These are phyloP conservation scores for Tylopilus subfusipes DNA, from an alignment of 768 basidiomycete genomes.

Conservation along the genomic window DNA sequence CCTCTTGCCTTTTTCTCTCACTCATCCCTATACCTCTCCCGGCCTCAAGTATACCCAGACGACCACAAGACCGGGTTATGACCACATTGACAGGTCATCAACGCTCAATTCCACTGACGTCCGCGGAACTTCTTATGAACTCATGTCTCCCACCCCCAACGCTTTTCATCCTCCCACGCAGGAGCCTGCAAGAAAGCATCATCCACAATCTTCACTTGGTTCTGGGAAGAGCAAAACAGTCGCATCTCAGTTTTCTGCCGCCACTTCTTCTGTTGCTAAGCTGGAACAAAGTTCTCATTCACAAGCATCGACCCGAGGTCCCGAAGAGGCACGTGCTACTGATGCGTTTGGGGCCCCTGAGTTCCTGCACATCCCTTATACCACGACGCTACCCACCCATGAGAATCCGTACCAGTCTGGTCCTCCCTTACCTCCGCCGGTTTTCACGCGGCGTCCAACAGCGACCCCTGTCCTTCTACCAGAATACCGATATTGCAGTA, in stretches of 20 bases:
- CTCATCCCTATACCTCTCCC: conserved; percentile 8
- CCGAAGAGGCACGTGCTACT: conserved; percentile 20
- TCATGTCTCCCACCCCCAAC: conserved; percentile 17
- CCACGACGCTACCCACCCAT: conserved; percentile 8
- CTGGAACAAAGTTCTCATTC: conserved; percentile 14
- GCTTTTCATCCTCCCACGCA: conserved; percentile 12
- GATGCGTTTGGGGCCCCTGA: conserved; percentile 9
- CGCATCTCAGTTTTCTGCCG: conserved; percentile 9
- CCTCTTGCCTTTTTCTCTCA: not conserved
- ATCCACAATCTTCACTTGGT: conserved; percentile 21
- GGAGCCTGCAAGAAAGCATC: conserved; percentile 9
- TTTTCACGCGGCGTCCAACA: conserved; percentile 33
- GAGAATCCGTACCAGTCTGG: conserved; percentile 6
- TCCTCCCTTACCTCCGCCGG: conserved; percentile 9
- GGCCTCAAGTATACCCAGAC: conserved; percentile 23
- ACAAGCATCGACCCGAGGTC: conserved; percentile 15
- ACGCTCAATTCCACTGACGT: conserved; percentile 22
- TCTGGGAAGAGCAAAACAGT: conserved; percentile 19
- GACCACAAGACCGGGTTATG: conserved; percentile 22
- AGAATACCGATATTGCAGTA: conserved; percentile 62
- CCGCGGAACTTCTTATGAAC: conserved; percentile 30
- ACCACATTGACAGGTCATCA: conserved; percentile 16
- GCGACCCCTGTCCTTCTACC: conserved; percentile 51
- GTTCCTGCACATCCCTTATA: conserved; percentile 4
- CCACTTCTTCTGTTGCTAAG: conserved; percentile 13